Evolutionary conservation across 1,284 basidiomycete genomes (phyloP).

Genomic region (Xerocomus amazonicus): DNA sequence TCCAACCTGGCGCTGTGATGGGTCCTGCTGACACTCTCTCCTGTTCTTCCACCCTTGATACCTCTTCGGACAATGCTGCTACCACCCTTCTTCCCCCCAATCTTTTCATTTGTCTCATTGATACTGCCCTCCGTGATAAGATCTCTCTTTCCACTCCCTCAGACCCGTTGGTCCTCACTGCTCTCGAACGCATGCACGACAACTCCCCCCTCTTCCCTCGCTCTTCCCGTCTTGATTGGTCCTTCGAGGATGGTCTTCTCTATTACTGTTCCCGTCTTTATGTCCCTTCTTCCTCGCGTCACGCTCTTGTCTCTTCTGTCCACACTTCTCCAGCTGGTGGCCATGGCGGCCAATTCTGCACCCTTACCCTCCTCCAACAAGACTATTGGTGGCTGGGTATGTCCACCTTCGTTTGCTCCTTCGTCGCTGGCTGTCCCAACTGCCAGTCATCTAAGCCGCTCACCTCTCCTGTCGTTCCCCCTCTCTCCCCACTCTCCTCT

Average conservation of each 20-base stretch:
- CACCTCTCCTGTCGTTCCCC: no score
- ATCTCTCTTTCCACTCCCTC: no score
- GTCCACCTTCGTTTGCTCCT: background rate
- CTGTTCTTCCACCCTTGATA: background rate
- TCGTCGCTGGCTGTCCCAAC: no score
- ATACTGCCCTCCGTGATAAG: background rate
- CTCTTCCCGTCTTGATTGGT: background rate
- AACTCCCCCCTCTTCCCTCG: background rate
- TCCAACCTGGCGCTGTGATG: background rate
- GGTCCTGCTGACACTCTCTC: background rate
- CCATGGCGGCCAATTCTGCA: background rate
- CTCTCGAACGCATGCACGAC: background rate
- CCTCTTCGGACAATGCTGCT: background rate
- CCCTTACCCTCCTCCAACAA: background rate
- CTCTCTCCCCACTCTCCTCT: no score
- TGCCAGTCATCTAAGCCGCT: no score
- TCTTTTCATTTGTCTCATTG: background rate
- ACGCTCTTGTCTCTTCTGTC: background rate
- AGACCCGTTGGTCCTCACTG: background rate
- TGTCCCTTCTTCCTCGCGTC: background rate
- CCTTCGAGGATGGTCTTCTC: background rate
- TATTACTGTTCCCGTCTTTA: background rate
- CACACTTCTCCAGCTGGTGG: background rate
- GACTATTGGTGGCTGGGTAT: background rate
- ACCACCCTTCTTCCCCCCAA: no score